Percentiles rank a stretch among this genome's conserved stretches.
phyloP scores from a whole-genome alignment of 768 basidiomycete genomes.

The Mycena maculata region DNA sequence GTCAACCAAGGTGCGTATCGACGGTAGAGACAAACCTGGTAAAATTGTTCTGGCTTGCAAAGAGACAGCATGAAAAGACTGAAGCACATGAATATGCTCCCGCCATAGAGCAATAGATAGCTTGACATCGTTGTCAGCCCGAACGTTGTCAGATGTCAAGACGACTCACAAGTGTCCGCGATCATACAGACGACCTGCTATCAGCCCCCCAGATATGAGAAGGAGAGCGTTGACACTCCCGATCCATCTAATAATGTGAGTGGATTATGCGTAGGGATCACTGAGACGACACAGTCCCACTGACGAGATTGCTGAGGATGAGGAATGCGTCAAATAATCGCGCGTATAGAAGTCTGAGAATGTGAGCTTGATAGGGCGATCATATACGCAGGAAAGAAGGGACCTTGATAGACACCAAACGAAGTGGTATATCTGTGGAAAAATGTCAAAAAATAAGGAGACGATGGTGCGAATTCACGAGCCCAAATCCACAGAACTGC shows the following conservation, averaged over 20 bases:
- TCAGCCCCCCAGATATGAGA: background rate
- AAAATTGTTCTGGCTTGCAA: slow-evolving; percentile 40
- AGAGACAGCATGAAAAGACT: slow-evolving; percentile 60
- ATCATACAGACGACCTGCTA: background rate
- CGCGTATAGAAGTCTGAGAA: slow-evolving; percentile 7
- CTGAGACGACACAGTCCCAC: background rate
- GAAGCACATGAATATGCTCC: slow-evolving; percentile 49
- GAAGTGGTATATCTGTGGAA: slow-evolving; percentile 14
- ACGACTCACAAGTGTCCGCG: slow-evolving; percentile 3
- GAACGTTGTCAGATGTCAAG: background rate
- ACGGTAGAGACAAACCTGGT: background rate
- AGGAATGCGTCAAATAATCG: background rate
- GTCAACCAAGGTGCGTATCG: background rate
- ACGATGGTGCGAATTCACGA: background rate
- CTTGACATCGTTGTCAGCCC: background rate
- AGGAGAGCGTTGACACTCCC: background rate
- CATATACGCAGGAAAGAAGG: too few species aligned
- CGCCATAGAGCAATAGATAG: slow-evolving; percentile 40
- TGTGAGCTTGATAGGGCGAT: too few species aligned
- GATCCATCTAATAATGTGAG: too few species aligned
- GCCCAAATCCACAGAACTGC: background rate
- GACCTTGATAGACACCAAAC: slow-evolving; percentile 18
- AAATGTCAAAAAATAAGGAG: background rate
- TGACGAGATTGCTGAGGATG: slow-evolving; percentile 7
- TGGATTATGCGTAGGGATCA: too few species aligned